phyloP scores from a whole-genome alignment of 106 monocot species.

The Dendrobium huoshanense region DNA sequence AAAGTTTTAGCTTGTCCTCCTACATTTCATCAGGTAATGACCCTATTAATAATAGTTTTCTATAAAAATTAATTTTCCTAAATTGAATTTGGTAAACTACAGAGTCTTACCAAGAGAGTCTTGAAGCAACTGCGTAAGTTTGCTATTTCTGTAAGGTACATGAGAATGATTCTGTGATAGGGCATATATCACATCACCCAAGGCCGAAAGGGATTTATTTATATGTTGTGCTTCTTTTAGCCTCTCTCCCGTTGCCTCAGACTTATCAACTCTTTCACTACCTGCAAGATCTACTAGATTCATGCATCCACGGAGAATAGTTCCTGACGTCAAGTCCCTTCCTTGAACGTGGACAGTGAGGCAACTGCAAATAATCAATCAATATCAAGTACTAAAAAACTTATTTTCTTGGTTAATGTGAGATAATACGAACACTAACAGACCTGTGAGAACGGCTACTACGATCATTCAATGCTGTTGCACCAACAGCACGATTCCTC shows the following conservation, averaged over 20 bases:
- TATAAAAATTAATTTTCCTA: background rate
- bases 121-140: conserved; percentile 94
- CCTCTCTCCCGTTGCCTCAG: conserved; percentile 91
- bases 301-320: conserved; percentile 86
- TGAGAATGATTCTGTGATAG: conserved; percentile 86
- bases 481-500: conserved; percentile 75
- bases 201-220: conserved; percentile 92
- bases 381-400: background rate
- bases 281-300: conserved; percentile 98
- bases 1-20: conserved; percentile 98
- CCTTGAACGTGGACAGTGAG: conserved; percentile 96
- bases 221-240: conserved; percentile 97
- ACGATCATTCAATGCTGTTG: conserved; percentile 96
- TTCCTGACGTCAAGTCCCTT: conserved; percentile 73
- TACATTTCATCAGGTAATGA: conserved; percentile 10
- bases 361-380: conserved; percentile 57
- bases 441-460: conserved; percentile 99
- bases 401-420: background rate
- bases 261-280: conserved; percentile 95
- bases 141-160: conserved; percentile 97
- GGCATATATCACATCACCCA: conserved; percentile 91
- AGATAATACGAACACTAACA: background rate
- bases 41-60: background rate
- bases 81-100: background rate
- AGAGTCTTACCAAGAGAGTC: conserved; percentile 83